Percentiles rank a stretch among this genome's conserved stretches.
Conservation (phyloP, 2,329 filamentous ascomycete species). For the Fusarium marasasianum region DNA sequence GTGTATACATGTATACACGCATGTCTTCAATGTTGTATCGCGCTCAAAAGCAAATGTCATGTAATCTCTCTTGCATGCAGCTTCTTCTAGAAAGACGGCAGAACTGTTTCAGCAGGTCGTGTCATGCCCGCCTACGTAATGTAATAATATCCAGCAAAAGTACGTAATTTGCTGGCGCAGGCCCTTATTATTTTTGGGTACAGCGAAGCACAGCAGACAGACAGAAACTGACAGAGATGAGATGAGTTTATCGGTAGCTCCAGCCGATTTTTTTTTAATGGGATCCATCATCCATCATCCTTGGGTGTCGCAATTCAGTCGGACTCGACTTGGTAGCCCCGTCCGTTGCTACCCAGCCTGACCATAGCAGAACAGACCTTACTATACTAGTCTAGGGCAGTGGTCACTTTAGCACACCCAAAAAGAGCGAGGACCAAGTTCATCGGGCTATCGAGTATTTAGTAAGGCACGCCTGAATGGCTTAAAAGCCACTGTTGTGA, state of each 20-base stretch:
- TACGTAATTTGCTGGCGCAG: constrained; percentile 32
- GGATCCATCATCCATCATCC: neutral
- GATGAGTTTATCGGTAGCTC: constrained; percentile 14
- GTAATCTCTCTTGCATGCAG: constrained; percentile 30
- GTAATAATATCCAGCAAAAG: constrained; percentile 3
- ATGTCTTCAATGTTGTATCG: constrained; percentile 2
- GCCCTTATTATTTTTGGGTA: constrained; percentile 20
- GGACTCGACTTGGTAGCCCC: constrained; percentile 15
- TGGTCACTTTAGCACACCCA: constrained; percentile 1
- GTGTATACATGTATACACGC: neutral
- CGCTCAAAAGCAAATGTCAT: neutral
- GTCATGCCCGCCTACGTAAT: constrained; percentile 4
- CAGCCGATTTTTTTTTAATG: constrained; percentile 9
- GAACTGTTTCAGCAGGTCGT: constrained; percentile 34
- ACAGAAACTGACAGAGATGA: constrained; percentile 1
- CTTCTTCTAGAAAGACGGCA: constrained; percentile 47
- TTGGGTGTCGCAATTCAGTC: constrained; percentile 24
- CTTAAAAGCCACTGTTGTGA: constrained; percentile 7
- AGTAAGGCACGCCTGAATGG: constrained; percentile 23
- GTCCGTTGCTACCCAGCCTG: constrained; percentile 13
- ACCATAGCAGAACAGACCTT: neutral
- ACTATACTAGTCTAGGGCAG: neutral
- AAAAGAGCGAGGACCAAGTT: neutral
- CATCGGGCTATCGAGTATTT: constrained; percentile 21
- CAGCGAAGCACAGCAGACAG: neutral